Base-by-base conservation (phyloP, 176 grass and related monocot genomes). In the Olyra latifolia region DNA sequence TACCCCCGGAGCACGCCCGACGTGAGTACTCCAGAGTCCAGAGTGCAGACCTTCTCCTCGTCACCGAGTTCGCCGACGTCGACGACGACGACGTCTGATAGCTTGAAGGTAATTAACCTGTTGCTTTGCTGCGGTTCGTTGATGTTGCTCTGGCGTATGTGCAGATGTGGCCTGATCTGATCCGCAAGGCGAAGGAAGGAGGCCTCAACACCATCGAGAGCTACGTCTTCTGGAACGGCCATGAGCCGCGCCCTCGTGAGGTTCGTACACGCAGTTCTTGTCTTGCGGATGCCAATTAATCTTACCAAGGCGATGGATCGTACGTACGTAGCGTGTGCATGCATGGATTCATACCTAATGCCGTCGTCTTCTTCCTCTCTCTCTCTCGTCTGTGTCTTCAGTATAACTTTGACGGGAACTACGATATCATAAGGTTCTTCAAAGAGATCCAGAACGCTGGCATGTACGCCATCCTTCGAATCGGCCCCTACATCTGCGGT, bases 401-500 rank as follows among this genome's bases (percentile, higher is more conserved):
- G 91, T 97, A 88, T 48, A 84, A 92, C 61, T 97, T 97, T 11
- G 82, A 66, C 11, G 94, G 87, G 0, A 82, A 69, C 71, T 88
- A 90, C 22, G 80, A 97, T 53, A 78, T 97, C 38, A 43, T 88
- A 17, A 83, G 84, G 29, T 92, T 94, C 80, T 90, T 93, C 65
- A 97, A 87, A 66, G 80, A 88, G 49, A 68, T 94, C 5, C 79
- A 92, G 46, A 76, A 89, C 7, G 84, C 89, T 7, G 89, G 89
- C 17, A 68, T 92, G 52, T 88, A 90, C 19, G 94, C 85, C 27
- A 80, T 94, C 56, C 89, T 94, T 35, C 89, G 94, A 43, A 92
- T 97, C 0, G 94, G 94, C 0, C 94, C 94, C 2, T 97, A 90
- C 58, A 83, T 90, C 75, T 93, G 92, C 49, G 94, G 81, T 5